Base-by-base conservation (phyloP, 805 yeast species). In the Yamadazyma paraphyllophila region DNA sequence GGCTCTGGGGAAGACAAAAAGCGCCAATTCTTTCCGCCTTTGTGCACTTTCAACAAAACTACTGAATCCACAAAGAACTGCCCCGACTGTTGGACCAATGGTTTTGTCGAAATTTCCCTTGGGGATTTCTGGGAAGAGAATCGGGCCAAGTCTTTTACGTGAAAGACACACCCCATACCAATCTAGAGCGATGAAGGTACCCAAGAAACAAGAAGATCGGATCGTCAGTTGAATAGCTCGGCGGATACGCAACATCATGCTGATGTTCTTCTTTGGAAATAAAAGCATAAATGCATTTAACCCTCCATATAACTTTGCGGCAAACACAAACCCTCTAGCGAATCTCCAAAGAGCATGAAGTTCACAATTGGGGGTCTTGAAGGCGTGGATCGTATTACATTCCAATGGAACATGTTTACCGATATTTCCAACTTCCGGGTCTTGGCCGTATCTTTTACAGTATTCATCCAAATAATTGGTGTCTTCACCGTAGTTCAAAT, bases 91-190 rank as follows among this genome's bases (percentile, higher is more conserved):
- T 5, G 76, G 74, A 1, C 65, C 75, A 15, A 61, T 57, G 4
- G 71, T 66, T 39, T 61, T 61, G 47, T 74, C 80, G 56, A 66
- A 69, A 14, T 58, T 44, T 2, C 64, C 60, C 16, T 51, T 52
- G 7, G 71, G 65, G 1, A 61, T 62, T 2, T 55, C 45, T 3
- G 77, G 76, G 49, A 71, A 66, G 14, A 74, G 41, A 15, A 43
- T 45, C 3, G 78, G 78, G 1, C 73, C 61, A 2, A 73, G 41
- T 44, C 76, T 51, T 3, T 67, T 63, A 40, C 80, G 56, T 2
- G 66, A 61, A 17, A 74, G 56, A 53, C 80, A 75, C 11, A 76
- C 78, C 7, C 68, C 67, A 49, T 76, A 76, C 80, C 80, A 75
- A 46, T 62, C 62, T 37, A 73, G 56, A 11, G 63, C 63, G 25